These are phyloP conservation scores for Penicillium decumbens DNA, from an alignment of 2,329 filamentous ascomycete genomes.

Conservation along the genomic window DNA sequence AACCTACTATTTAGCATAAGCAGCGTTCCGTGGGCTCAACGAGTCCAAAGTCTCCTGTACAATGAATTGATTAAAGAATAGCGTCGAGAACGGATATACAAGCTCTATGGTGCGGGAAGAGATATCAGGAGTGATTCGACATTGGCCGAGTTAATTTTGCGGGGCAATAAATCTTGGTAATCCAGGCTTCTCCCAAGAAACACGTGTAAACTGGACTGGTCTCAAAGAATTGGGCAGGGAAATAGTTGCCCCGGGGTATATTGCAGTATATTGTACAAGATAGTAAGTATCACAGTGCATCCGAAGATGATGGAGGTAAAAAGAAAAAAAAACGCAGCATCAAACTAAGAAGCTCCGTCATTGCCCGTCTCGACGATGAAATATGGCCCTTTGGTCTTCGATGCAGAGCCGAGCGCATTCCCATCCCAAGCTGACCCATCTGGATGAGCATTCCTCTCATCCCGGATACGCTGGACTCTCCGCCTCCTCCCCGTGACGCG, in stretches of 20 bases:
- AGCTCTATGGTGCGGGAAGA: no score
- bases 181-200: neutral
- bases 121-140: no score
- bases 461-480: conserved; percentile 45
- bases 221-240: neutral
- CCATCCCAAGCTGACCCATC: conserved; percentile 58
- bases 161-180: no score
- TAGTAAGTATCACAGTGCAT: neutral
- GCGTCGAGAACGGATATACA: no score
- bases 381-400: conserved; percentile 63
- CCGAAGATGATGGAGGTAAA: neutral
- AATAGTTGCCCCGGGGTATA: conserved; percentile 2
- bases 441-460: conserved; percentile 28
- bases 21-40: no score
- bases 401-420: conserved; percentile 64
- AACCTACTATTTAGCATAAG: no score
- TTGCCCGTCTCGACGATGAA: conserved; percentile 63
- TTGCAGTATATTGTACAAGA: conserved; percentile 1
- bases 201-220: neutral
- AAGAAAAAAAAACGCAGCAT: neutral
- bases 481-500: conserved; percentile 39
- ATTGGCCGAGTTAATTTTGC: no score
- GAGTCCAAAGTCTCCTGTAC: no score
- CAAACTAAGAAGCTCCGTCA: neutral
- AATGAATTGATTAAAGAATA: no score